Percentiles rank a stretch among this genome's conserved stretches.
Conservation (phyloP, 2,329 filamentous ascomycete genomes). For the Nakataea oryzae region DNA sequence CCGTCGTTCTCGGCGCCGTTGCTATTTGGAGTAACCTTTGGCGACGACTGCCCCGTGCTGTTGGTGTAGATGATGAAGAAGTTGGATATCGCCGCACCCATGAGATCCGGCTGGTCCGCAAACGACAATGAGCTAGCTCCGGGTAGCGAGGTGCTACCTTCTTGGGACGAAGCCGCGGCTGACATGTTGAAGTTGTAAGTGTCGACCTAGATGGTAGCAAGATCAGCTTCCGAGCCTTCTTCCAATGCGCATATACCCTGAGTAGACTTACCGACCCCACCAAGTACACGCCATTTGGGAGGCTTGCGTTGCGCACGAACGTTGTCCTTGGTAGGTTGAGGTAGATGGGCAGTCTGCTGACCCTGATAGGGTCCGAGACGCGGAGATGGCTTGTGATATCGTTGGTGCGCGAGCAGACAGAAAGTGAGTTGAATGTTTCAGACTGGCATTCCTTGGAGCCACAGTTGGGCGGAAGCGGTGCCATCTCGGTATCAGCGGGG, state of each 20-base stretch:
- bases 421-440: constrained; percentile 13
- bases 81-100: constrained; percentile 14
- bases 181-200: constrained; percentile 14
- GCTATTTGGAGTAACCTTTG: not conserved
- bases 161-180: not conserved
- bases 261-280: constrained; percentile 7
- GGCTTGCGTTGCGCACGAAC: constrained; percentile 8
- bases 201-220: not conserved
- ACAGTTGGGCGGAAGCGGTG: constrained; percentile 10
- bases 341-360: not conserved
- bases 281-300: constrained; percentile 13
- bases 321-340: constrained; percentile 3
- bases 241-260: not conserved
- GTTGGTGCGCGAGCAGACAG: constrained; percentile 12
- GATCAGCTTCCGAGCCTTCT: not conserved
- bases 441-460: constrained; percentile 12
- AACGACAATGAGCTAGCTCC: constrained; percentile 12
- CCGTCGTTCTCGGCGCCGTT: not conserved
- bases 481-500: constrained; percentile 6
- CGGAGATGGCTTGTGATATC: constrained; percentile 14
- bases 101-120: constrained; percentile 6
- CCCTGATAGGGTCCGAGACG: constrained; percentile 6
- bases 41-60: not conserved
- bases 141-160: constrained; percentile 7
- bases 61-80: constrained; percentile 18